Evolutionary conservation across 306 rosid species (phyloP).

Genomic region (Vigna unguiculata): DNA sequence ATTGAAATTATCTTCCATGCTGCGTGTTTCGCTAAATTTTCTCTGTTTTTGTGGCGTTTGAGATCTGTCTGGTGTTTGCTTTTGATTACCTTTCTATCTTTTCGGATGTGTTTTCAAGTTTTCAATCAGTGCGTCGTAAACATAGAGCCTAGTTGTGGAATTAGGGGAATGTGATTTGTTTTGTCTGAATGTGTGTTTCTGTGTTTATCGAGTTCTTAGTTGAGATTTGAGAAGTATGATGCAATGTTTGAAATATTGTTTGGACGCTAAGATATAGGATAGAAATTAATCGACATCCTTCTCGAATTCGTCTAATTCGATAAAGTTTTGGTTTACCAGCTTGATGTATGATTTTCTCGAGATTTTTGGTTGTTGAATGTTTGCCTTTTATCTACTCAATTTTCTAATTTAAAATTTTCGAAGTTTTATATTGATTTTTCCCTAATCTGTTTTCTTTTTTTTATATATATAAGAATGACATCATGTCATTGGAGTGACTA

Average conservation of each 20-base stretch:
- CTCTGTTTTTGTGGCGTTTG: conserved; percentile 26
- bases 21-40: conserved; percentile 8
- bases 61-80: not conserved
- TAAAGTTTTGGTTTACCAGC: not conserved
- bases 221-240: not conserved
- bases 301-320: not conserved
- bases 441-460: not conserved
- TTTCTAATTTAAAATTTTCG: not conserved
- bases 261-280: not conserved
- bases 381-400: not conserved
- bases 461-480: not conserved
- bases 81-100: not conserved
- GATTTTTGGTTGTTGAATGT: conserved; percentile 13
- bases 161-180: not conserved
- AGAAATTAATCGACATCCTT: conserved; percentile 2
- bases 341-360: conserved; percentile 7
- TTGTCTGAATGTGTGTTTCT: not conserved
- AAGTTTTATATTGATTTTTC: conserved; percentile 5
- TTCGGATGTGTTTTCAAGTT: not conserved
- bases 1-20: conserved; percentile 4
- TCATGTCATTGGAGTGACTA: conserved; percentile 5
- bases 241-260: conserved; percentile 22
- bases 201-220: not conserved
- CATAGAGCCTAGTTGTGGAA: conserved; percentile 4
- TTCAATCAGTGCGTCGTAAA: not conserved